A percentile compares a stretch with the other conserved stretches of the same genome.
Evolutionary conservation across 2,329 filamentous ascomycete genomes (phyloP).

Genomic region (Escovopsis sp.): DNA sequence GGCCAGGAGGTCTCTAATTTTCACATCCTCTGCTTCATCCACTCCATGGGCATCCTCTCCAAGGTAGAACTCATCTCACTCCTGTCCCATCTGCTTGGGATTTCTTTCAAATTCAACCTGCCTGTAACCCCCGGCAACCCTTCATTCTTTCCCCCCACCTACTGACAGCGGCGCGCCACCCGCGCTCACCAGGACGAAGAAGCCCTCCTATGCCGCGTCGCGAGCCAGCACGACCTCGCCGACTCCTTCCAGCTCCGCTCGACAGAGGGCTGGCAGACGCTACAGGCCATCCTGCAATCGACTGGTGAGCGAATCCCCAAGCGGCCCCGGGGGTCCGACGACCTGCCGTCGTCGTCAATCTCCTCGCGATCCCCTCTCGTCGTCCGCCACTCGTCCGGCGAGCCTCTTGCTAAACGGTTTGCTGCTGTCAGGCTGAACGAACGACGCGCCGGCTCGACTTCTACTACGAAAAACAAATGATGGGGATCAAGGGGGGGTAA

Average conservation of each 20-base stretch:
- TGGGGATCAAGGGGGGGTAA: not conserved
- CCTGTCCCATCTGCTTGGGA: not conserved
- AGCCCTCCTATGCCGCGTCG: conserved; percentile 69
- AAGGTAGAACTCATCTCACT: conserved; percentile 50
- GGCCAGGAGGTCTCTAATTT: conserved; percentile 74
- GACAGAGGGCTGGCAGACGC: conserved; percentile 82
- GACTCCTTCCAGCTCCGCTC: conserved; percentile 73
- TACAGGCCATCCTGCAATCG: conserved; percentile 86
- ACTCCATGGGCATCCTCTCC: conserved; percentile 63
- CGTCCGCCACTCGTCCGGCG: conserved; percentile 25
- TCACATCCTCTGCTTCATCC: conserved; percentile 80
- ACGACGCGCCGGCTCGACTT: conserved; percentile 12
- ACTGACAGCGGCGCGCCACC: not conserved
- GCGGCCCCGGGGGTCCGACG: conserved; percentile 35
- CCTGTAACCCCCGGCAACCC: too few relatives aligned
- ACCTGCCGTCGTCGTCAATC: conserved; percentile 11
- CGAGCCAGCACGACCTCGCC: conserved; percentile 62
- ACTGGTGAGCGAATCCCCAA: conserved; percentile 93
- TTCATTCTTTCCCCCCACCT: too few relatives aligned
- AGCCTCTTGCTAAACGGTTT: conserved; percentile 51
- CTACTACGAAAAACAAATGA: not conserved
- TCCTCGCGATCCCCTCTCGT: conserved; percentile 11
- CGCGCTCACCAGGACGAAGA: conserved; percentile 62
- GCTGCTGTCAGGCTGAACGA: conserved; percentile 49
- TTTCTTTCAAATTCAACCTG: too few relatives aligned